These are phyloP conservation scores for Boletales sp. DNA, from an alignment of 768 basidiomycete species.

Conservation along the genomic window DNA sequence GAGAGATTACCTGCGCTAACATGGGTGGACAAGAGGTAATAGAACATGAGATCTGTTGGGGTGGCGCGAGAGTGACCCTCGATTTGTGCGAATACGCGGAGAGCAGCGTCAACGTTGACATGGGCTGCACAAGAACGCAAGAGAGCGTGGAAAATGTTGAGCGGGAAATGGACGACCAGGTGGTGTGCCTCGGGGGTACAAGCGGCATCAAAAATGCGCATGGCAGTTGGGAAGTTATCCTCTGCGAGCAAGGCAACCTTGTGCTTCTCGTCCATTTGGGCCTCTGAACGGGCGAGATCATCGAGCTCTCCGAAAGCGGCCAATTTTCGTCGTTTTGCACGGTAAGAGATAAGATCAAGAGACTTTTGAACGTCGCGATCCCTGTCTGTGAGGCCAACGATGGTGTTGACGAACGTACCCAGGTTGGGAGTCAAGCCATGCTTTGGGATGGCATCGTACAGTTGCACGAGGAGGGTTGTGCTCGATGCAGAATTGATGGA, in stretches of 20 bases:
- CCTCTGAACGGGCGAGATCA: conserved; percentile 10
- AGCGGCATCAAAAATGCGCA: conserved; percentile 68
- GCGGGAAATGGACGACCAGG: conserved; percentile 24
- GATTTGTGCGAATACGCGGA: conserved; percentile 61
- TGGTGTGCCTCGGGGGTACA: conserved; percentile 29
- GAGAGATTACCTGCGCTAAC: conserved; percentile 46
- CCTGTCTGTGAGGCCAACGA: conserved; percentile 60
- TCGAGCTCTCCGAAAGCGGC: conserved; percentile 1
- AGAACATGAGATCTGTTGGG: conserved; percentile 41
- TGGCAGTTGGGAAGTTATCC: conserved; percentile 65
- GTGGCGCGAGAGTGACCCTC: conserved; percentile 36
- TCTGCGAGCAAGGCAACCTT: conserved; percentile 52
- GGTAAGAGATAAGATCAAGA: conserved; percentile 41
- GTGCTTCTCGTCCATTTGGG: conserved; percentile 28
- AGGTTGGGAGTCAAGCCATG: conserved; percentile 58
- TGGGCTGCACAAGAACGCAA: conserved; percentile 61
- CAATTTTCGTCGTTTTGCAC: conserved; percentile 33
- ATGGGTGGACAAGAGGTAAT: conserved; percentile 57
- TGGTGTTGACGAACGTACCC: conserved; percentile 58
- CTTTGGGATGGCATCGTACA: conserved; percentile 71
- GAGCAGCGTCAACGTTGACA: conserved; percentile 54
- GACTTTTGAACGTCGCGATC: conserved; percentile 59
- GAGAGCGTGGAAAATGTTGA: conserved; percentile 47
- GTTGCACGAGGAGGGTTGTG: conserved; percentile 56
- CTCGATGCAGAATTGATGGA: conserved; percentile 38